These are phyloP conservation scores for Tolypocladium guangdongense DNA, from an alignment of 2,329 filamentous ascomycete species.

Conservation along the genomic window DNA sequence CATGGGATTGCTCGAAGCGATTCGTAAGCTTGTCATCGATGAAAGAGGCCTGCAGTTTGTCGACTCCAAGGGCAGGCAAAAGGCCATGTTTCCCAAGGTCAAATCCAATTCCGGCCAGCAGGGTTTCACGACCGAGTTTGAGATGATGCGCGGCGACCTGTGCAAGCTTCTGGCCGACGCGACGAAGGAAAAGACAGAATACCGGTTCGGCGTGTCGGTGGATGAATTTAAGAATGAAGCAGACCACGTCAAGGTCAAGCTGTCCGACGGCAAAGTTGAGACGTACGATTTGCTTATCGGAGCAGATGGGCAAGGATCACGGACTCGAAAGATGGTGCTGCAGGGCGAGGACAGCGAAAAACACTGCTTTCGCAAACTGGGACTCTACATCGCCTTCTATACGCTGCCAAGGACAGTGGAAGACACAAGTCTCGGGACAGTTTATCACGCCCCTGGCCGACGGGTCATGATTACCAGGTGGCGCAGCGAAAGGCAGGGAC, in stretches of 20 bases:
- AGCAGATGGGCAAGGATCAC: conserved; percentile 8
- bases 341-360: conserved; percentile 2
- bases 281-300: conserved; percentile 8
- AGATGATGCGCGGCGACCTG: conserved; percentile 45
- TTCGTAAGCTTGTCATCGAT: conserved; percentile 26
- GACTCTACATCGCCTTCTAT: too few species aligned
- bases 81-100: conserved; percentile 23
- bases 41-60: conserved; percentile 40
- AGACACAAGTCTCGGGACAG: not conserved
- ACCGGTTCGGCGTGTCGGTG: conserved; percentile 1
- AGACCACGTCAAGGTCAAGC: conserved; percentile 6
- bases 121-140: conserved; percentile 35
- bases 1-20: conserved; percentile 26
- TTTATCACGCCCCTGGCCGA: conserved; percentile 23
- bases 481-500: conserved; percentile 12
- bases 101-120: conserved; percentile 6
- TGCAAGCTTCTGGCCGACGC: conserved; percentile 30
- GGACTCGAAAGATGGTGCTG: conserved; percentile 5
- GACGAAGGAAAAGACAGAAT: conserved; percentile 13
- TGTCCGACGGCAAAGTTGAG: conserved; percentile 7
- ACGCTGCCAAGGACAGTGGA: too few species aligned
- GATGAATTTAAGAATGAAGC: conserved; percentile 9
- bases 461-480: conserved; percentile 22
- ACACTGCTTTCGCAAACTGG: not conserved
- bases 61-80: conserved; percentile 23